Percentiles rank a stretch among this genome's conserved stretches.
These are phyloP conservation scores for Metschnikowia cerradonensis DNA, from an alignment of 805 yeast species.

Conservation along the genomic window DNA sequence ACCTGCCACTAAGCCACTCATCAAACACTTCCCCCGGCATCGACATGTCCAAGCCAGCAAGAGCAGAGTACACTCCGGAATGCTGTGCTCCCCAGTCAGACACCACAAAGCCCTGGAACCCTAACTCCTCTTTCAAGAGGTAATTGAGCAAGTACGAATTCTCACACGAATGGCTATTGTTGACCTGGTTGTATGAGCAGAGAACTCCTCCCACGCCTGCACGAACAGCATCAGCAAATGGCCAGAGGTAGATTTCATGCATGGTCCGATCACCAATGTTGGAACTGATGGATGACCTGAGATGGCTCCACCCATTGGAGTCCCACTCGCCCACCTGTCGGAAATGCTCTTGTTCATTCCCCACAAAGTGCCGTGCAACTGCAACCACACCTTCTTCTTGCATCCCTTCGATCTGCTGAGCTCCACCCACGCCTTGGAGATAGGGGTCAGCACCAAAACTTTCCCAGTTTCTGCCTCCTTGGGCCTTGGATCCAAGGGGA, in stretches of 20 bases:
- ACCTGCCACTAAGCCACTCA: slow-evolving; percentile 49
- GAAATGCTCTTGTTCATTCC: slow-evolving; percentile 61
- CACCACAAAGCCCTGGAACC: slow-evolving; percentile 65
- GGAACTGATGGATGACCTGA: slow-evolving; percentile 44
- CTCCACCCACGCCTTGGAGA: slow-evolving; percentile 52
- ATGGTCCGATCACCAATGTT: slow-evolving; percentile 58
- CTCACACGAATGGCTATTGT: slow-evolving; percentile 56
- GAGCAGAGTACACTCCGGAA: slow-evolving; percentile 51
- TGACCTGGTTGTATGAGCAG: slow-evolving; percentile 57
- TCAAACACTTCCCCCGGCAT: slow-evolving; percentile 60
- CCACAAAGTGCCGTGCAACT: slow-evolving; percentile 52
- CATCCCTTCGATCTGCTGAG: slow-evolving; percentile 49
- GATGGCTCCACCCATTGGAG: slow-evolving; percentile 39
- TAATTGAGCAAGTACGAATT: slow-evolving; percentile 53
- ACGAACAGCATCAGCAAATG: slow-evolving; percentile 57
- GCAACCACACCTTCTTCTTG: slow-evolving; percentile 59
- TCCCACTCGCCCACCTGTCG: slow-evolving; percentile 52
- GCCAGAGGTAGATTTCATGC: slow-evolving; percentile 64
- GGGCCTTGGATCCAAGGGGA: slow-evolving; percentile 58
- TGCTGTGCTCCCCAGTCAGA: slow-evolving; percentile 68
- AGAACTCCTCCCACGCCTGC: slow-evolving; percentile 61
- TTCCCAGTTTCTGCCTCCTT: slow-evolving; percentile 66
- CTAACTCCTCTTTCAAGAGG: slow-evolving; percentile 56
- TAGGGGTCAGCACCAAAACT: slow-evolving; percentile 61
- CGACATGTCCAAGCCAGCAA: slow-evolving; percentile 61